Evolutionary conservation across 805 yeast species (phyloP), one percentile per base, ranked within the genome.

Genomic region (Kluyveromyces nonfermentans): DNA sequence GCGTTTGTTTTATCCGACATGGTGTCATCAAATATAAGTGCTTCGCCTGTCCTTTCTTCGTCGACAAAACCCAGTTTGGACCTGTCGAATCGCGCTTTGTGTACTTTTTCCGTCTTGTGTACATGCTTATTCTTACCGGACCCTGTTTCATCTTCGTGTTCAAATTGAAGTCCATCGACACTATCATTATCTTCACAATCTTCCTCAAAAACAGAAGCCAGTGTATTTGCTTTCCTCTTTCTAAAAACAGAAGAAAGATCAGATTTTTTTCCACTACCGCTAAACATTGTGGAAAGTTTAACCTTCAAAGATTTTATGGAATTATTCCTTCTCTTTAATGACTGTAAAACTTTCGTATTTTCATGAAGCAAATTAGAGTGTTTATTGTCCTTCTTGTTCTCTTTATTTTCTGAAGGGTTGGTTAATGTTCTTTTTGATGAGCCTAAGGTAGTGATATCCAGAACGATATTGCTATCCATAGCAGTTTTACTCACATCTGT

Each of bases 151-250:
- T 7, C 35, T 2, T 33, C n/a, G 17, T 32, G n/a, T 6, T 20
- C 39, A 22, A 36, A 22, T 28, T 25, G 10, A 9, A 31, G 19
- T 7, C 21, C 17, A 5, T 21, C 53, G 28, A 46, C 49, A 5
- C 52, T 59, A 4, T 49, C 59, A 15, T 52, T 59, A 14, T 57
- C 63, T 14, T 55, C 57, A 22, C 59, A 55, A 10, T 52, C 57
- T 37, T 50, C 58, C 40, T 60, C 64, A 32, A 47, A 49, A 7
- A 59, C 59, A 9, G 53, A 45, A 38, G 52, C 52, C 42, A 55
- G 34, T 2, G 49, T 50, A 12, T 46, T 43, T 5, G 30, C 20
- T 35, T 46, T 45, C 32, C 46, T 45, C 34, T 46, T 47, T 2
- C 55, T 50, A 45, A 46, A 48, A 5, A 46, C 45, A 21, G 45